These are phyloP conservation scores for Paraurostyla sp. DNA, from an alignment of 73 alveolate genomes.

Conservation along the genomic window DNA sequence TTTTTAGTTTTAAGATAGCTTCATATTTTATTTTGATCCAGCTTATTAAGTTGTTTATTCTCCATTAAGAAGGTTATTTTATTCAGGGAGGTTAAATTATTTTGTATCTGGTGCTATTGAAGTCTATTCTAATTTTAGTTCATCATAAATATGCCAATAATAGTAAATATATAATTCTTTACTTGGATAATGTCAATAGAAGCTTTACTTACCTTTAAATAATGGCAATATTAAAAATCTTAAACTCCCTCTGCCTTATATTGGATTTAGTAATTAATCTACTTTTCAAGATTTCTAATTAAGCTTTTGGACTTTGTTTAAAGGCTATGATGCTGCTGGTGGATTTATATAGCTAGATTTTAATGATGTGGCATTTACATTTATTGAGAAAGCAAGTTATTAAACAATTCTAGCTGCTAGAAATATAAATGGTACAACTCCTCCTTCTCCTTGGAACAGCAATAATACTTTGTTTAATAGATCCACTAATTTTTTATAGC, in stretches of 20 bases:
- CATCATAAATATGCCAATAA: not conserved
- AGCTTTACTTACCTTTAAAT: not conserved
- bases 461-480: not conserved
- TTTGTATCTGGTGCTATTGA: no score
- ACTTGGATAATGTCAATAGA: not conserved
- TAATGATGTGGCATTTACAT: not conserved
- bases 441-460: not conserved
- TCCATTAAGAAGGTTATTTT: no score
- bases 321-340: not conserved
- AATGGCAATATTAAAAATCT: not conserved
- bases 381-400: not conserved
- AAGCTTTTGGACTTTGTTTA: not conserved
- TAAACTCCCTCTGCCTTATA: conserved; percentile 9
- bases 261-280: not conserved
- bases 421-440: not conserved
- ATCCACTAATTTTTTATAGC: not conserved
- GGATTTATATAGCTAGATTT: not conserved
- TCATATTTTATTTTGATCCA: not conserved
- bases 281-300: not conserved
- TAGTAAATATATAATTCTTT: not conserved
- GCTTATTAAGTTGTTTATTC: not conserved
- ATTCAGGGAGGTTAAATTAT: no score
- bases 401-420: not conserved
- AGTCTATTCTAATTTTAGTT: not conserved
- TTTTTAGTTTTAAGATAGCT: not conserved